Conservation (phyloP, 306 rosid genomes). For the Prunus mume region DNA sequence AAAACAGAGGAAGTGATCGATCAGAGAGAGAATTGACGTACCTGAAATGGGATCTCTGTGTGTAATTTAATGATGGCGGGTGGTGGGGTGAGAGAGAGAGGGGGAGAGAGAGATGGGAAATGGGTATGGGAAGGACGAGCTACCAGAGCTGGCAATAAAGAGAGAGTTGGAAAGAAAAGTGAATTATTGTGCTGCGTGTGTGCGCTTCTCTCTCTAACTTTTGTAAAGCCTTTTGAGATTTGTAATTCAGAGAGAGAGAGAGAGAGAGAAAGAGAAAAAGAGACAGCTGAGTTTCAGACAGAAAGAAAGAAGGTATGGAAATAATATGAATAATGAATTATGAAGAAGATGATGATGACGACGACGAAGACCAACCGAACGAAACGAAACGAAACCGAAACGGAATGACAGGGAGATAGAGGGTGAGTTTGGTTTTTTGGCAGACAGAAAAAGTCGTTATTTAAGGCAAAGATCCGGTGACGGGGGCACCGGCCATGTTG, state of each 20-base stretch:
- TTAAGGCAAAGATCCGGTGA: conserved; percentile 56
- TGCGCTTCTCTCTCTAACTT: conserved; percentile 66
- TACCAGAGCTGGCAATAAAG: conserved; percentile 83
- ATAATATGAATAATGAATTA: background rate
- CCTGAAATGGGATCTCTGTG: conserved; percentile 57
- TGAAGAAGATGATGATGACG: conserved; percentile 23
- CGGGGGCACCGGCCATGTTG: conserved; percentile 54
- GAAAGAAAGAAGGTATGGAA: background rate
- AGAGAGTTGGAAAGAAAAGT: conserved; percentile 50
- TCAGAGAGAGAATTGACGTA: conserved; percentile 36
- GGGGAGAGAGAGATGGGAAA: conserved; percentile 25
- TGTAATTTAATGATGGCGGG: conserved; percentile 19
- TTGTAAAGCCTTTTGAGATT: conserved; percentile 69
- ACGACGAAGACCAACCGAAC: background rate
- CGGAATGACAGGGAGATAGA: background rate
- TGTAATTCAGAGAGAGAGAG: conserved; percentile 37
- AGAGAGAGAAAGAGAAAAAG: conserved; percentile 24
- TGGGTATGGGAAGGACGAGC: conserved; percentile 56
- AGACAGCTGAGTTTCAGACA: conserved; percentile 16
- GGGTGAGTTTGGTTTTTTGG: conserved; percentile 1
- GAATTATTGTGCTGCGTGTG: conserved; percentile 79
- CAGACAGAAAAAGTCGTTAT: conserved; percentile 44
- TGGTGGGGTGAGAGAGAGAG: conserved; percentile 17
- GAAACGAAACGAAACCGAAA: background rate
- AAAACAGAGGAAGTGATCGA: conserved; percentile 6